These are phyloP conservation scores for Aaosphaeria pasadenensis DNA, from an alignment of 2,329 filamentous ascomycete species.

Conservation along the genomic window DNA sequence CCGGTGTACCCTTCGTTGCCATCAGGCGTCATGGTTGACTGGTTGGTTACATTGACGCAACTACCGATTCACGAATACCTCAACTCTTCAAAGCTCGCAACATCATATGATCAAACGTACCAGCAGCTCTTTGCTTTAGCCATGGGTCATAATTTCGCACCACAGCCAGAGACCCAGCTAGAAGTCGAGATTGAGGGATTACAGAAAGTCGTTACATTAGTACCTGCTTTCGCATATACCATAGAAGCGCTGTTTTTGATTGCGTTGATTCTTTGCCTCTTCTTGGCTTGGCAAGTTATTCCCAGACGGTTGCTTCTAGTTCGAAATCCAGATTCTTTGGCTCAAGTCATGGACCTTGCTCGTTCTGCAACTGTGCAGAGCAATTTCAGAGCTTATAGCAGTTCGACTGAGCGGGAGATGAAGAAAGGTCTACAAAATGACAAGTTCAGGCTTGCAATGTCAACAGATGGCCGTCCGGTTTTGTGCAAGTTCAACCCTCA, in stretches of 20 bases:
- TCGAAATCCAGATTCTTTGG: neutral
- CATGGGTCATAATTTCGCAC: neutral
- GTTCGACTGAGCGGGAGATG: neutral
- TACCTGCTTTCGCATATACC: neutral
- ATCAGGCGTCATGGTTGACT: neutral
- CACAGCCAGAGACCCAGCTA: neutral
- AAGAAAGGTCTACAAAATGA: neutral
- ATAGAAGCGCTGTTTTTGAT: neutral
- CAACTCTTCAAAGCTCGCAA: neutral
- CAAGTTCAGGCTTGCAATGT: neutral
- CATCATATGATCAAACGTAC: neutral
- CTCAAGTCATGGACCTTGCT: neutral
- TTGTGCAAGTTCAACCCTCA: neutral
- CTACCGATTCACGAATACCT: neutral
- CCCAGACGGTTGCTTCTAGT: neutral
- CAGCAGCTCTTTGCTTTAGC: neutral
- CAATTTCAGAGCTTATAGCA: neutral
- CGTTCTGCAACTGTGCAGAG: neutral
- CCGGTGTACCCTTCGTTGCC: neutral
- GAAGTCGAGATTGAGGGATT: neutral
- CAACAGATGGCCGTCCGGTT: neutral
- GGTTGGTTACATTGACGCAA: neutral
- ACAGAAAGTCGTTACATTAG: neutral
- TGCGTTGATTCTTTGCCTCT: neutral
- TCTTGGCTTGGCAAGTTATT: neutral